phyloP scores from a whole-genome alignment of 306 rosid species.

The Abrus pulchellus region DNA sequence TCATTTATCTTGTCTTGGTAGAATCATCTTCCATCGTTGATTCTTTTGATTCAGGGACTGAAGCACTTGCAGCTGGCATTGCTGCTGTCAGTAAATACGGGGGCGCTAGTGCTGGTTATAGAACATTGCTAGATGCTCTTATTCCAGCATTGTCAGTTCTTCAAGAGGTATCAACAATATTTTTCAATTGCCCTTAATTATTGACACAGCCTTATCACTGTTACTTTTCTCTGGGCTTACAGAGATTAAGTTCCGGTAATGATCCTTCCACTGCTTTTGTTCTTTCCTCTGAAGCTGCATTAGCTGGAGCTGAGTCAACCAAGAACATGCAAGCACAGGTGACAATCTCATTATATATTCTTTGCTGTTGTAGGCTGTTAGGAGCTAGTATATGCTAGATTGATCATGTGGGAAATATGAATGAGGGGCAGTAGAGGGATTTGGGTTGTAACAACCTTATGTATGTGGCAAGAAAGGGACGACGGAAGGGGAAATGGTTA shows the following conservation, averaged over 20 bases:
- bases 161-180: slow-evolving; percentile 59
- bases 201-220: slow-evolving; percentile 30
- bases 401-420: background rate
- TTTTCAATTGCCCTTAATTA: slow-evolving; percentile 12
- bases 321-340: slow-evolving; percentile 84
- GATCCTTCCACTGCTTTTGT: slow-evolving; percentile 72
- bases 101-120: slow-evolving; percentile 87
- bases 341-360: slow-evolving; percentile 30
- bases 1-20: background rate
- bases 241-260: slow-evolving; percentile 75
- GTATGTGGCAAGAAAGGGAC: background rate
- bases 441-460: background rate
- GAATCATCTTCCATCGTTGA: background rate
- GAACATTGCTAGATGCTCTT: slow-evolving; percentile 84
- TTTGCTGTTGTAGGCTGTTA: background rate
- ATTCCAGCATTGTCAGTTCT: slow-evolving; percentile 78
- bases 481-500: slow-evolving; percentile 13
- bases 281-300: slow-evolving; percentile 78
- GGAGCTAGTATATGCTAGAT: background rate
- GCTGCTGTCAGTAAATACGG: slow-evolving; percentile 84
- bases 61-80: slow-evolving; percentile 76
- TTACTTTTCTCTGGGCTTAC: slow-evolving; percentile 42
- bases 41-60: slow-evolving; percentile 68
- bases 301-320: slow-evolving; percentile 81
- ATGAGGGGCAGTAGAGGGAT: background rate